phyloP scores from a whole-genome alignment of 352 stramenopile genomes.

The Stramenopiles sp. region DNA sequence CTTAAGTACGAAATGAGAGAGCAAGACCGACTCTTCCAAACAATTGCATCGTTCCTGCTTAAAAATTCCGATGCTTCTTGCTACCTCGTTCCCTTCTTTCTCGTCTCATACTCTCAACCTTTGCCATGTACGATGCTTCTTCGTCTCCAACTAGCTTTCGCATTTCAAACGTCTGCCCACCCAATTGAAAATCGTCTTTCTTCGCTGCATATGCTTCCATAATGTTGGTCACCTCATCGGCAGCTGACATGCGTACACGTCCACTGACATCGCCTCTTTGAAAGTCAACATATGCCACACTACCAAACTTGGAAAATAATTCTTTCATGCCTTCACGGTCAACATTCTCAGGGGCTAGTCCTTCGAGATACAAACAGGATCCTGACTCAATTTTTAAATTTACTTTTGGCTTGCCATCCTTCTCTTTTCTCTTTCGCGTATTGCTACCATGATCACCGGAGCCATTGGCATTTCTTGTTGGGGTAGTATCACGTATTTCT shows the following conservation, averaged over 20 bases:
- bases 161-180: conserved; percentile 9
- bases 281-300: conserved; percentile 14
- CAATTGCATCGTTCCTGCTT: no score
- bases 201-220: neutral
- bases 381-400: neutral
- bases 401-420: neutral
- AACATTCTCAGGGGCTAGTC: neutral
- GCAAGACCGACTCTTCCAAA: no score
- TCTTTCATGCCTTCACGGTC: conserved; percentile 17
- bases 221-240: neutral
- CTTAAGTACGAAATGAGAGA: no score
- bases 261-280: conserved; percentile 1
- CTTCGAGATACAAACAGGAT: neutral
- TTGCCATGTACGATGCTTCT: neutral
- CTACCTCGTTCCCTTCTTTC: neutral
- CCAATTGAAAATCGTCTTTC: conserved; percentile 7
- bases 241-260: neutral
- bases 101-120: neutral
- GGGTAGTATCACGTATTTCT: neutral
- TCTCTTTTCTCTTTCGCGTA: neutral
- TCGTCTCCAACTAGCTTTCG: neutral
- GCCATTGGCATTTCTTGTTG: neutral
- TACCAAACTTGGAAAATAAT: conserved; percentile 15
- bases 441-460: neutral
- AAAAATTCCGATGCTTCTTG: no score